These are phyloP conservation scores for Boletus barrowsii DNA, from an alignment of 768 basidiomycete species.

Conservation along the genomic window DNA sequence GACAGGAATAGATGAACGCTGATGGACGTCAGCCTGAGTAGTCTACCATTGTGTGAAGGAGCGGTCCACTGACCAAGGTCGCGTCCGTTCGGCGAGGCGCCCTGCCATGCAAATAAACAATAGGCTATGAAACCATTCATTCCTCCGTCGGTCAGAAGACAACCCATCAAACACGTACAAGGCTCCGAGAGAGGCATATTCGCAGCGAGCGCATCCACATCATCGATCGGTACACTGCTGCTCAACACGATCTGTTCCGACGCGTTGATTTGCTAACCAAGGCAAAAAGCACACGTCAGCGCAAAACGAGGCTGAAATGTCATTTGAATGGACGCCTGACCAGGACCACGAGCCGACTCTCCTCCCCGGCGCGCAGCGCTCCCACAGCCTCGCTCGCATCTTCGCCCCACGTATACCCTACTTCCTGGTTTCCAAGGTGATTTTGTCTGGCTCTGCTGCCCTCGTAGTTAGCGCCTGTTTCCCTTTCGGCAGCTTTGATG, in stretches of 20 bases:
- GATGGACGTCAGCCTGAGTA: conserved; percentile 1
- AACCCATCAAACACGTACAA: conserved; percentile 31
- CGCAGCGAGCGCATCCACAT: conserved; percentile 43
- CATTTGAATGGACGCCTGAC: conserved; percentile 41
- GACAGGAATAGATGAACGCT: conserved; percentile 95
- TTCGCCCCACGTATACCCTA: conserved; percentile 66
- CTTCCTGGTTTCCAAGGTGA: conserved; percentile 50
- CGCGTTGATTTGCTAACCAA: conserved; percentile 60
- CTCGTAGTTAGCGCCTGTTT: conserved; percentile 50
- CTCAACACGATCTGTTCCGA: conserved; percentile 58
- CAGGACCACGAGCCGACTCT: conserved; percentile 56
- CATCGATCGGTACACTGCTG: conserved; percentile 36
- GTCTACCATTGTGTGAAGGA: background rate
- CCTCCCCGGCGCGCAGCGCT: conserved; percentile 48
- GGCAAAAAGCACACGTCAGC: background rate
- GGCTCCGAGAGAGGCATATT: conserved; percentile 58
- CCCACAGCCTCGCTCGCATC: conserved; percentile 65
- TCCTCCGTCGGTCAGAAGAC: background rate
- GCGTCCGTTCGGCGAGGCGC: conserved; percentile 42
- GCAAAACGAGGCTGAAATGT: background rate
- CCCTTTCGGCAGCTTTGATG: conserved; percentile 73
- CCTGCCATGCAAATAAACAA: conserved; percentile 67
- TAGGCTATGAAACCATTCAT: conserved; percentile 38
- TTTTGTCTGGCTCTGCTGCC: conserved; percentile 55
- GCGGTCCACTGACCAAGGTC: conserved; percentile 52